Conservation (phyloP, 345 rosid species). For the Psidium guajava region DNA sequence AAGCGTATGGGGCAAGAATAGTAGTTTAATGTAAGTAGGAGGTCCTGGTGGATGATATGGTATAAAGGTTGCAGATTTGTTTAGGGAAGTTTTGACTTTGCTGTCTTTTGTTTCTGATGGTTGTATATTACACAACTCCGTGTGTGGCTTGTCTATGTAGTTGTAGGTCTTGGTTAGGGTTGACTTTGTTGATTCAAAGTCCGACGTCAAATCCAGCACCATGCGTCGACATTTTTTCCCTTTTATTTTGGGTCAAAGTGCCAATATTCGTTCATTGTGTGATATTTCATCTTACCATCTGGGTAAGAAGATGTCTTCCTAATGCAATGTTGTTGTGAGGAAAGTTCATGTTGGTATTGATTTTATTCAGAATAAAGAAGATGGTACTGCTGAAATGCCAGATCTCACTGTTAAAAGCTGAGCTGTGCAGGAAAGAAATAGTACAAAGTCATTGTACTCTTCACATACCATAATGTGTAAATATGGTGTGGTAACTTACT, state of each 20-base stretch:
- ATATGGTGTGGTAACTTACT: not conserved
- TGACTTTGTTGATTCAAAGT: not conserved
- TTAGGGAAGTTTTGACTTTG: not conserved
- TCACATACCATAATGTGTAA: not conserved
- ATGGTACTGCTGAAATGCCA: not conserved
- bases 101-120: not conserved
- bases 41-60: not conserved
- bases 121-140: not conserved
- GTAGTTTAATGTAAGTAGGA: not conserved
- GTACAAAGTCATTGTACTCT: not conserved
- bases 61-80: not conserved
- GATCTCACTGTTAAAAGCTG: not conserved
- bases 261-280: not conserved
- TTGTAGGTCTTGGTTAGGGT: not conserved
- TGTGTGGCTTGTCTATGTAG: not conserved
- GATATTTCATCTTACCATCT: not conserved
- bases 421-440: not conserved
- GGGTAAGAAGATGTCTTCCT: not conserved
- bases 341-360: not conserved
- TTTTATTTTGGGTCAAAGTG: not conserved
- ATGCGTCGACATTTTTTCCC: not conserved
- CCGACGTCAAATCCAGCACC: not conserved
- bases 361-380: not conserved
- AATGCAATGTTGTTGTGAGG: not conserved
- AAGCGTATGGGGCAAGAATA: not conserved